Evolutionary conservation across 495 filamentous ascomycete genomes (phyloP), one percentile per base, ranked within the genome.

Genomic region (Cairneyella variabilis): DNA sequence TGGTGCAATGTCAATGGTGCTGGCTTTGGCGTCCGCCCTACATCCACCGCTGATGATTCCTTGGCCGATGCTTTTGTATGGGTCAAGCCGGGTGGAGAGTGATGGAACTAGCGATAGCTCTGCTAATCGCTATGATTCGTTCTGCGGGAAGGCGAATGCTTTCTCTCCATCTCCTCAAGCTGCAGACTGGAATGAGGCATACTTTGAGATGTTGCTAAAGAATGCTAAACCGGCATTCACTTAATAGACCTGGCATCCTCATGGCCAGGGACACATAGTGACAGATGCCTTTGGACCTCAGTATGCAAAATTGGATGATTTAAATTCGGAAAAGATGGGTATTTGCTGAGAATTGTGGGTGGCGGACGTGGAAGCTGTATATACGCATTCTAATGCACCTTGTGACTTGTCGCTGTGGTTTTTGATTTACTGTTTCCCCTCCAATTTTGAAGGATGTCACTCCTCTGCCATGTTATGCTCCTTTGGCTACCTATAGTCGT

Each of bases 1-100:
- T 92, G 88, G 87, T 90, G 88, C 78, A 92, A 91, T 66, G 81
- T 86, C 62, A 80, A 80, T 56, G 81, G 78, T 57, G 80, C 86
- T 45, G 87, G 87, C 37, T 90, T 91, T 66, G 87, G 88, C 66
- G 73, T 76, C 40, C 83, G 83, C 53, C 83, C 83, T 0, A 84
- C 82, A 3, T 71, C 79, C 26, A 63, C 76, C 53, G 88, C 85
- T 8, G 82, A 80, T 47, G 62, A 76, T 64, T 63, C 72, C 21
- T 76, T 86, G 21, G 74, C 76, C 41, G 86, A 90, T 67, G 83
- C 87, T 41, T 89, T 90, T 68, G 85, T 89, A 64, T 90, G 86
- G 88, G 72, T 87, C 59, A 90, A 90, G 80, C 87, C 86, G 48
- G 88, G 88, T 60, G 88, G 87, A 59, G 86, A 92, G 69, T 45